Evolutionary conservation across 306 rosid species (phyloP).

Genomic region (Citrullus colocynthis): DNA sequence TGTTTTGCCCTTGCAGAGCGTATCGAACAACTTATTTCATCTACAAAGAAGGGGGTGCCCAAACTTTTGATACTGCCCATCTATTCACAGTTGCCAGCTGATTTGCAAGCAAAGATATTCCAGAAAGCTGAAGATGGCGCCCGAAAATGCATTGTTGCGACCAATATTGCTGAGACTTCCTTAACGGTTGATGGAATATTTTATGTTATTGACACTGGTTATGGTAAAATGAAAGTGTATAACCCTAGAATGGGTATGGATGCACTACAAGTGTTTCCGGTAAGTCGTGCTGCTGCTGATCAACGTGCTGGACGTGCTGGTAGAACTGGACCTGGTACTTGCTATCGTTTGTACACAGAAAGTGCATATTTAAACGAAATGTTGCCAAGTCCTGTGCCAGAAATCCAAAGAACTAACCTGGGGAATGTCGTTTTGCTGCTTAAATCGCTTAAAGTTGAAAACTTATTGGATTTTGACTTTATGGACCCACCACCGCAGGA

Average conservation of each 20-base stretch:
- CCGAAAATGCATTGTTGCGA: conserved; percentile 93
- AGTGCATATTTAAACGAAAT: conserved; percentile 81
- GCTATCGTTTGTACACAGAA: conserved; percentile 81
- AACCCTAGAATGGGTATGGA: conserved; percentile 99
- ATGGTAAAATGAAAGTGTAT: conserved; percentile 95
- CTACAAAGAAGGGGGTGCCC: conserved; percentile 64
- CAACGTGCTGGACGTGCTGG: conserved; percentile 99
- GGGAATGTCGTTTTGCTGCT: conserved; percentile 89
- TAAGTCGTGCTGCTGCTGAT: conserved; percentile 95
- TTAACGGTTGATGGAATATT: conserved; percentile 91
- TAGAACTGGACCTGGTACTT: conserved; percentile 97
- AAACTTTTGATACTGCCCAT: conserved; percentile 91
- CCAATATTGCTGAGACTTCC: conserved; percentile 96
- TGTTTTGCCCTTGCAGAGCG: conserved; percentile 91
- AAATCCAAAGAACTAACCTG: conserved; percentile 94
- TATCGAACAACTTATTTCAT: conserved; percentile 67
- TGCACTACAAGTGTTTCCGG: conserved; percentile 96
- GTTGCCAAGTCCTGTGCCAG: conserved; percentile 91
- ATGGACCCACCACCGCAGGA: conserved; percentile 99
- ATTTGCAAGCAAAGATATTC: conserved; percentile 92
- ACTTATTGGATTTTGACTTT: conserved; percentile 88
- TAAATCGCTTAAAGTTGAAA: conserved; percentile 90
- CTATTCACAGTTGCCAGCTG: conserved; percentile 98
- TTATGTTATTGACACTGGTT: conserved; percentile 92
- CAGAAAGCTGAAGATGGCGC: conserved; percentile 95